Evolutionary conservation across 306 rosid genomes (phyloP), one percentile per base, ranked within the genome.

Genomic region (Prunus padus): DNA sequence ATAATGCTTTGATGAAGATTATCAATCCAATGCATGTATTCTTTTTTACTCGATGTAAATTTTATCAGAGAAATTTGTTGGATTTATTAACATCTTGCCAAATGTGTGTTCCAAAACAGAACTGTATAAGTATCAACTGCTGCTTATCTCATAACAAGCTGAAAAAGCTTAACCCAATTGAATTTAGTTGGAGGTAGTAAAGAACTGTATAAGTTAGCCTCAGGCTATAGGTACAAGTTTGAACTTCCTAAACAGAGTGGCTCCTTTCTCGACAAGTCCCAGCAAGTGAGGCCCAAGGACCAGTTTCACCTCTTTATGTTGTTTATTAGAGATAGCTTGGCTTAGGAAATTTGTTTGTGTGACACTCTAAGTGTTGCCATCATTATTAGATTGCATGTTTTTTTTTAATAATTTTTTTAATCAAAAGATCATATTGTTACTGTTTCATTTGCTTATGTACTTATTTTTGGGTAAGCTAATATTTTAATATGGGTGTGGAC

Each of bases 1-100:
- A 37, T 40, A 70, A 67, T 52, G 51, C 25, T 72, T 56, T 71
- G 61, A 16, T 84, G 69, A 67, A 67, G 74, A 72, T 30, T 62
- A 62, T 28, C 67, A 50, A 81, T 69, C 64, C 23, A 18, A 26
- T 65, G 25, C 52, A 25, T 69, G 70, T 57, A 42, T 76, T 71
- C 59, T 30, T 64, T 46, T 28, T 79, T 73, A 67, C 19, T 73
- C 63, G 1, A 5, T 56, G 62, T 55, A 28, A 70, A 49, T 52
- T 75, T 57, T 40, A 46, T 74, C 67, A 55, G 63, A 60, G 19
- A 47, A 68, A 50, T 60, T 51, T 46, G 14, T 46, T 69, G 71
- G 45, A 47, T 68, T 52, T 67, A 73, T 72, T 73, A 69, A 70
- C n/a, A 3, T 30, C 59, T 55, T 57, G 18, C 68, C 28, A 55